Evolutionary conservation across 768 basidiomycete genomes (phyloP), one percentile per base, ranked within the genome.

Genomic region (Rickenella mellea): DNA sequence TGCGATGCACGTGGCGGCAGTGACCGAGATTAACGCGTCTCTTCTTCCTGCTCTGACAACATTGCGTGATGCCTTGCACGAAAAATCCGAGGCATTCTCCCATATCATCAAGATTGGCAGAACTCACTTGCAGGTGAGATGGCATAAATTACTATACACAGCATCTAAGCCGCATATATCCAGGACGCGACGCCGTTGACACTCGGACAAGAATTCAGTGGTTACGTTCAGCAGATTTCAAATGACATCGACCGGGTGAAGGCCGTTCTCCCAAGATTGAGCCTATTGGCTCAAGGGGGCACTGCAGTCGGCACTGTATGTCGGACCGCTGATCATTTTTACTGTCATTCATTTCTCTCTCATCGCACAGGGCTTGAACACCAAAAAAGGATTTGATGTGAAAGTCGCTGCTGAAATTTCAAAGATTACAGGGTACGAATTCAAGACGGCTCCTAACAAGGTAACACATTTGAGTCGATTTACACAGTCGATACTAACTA

Each of bases 371-470:
- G 96, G 96, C 39, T 64, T 99, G 51, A 99, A 99, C 71, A 98
- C 96, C 43, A 90, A 78, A 65, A 87, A 78, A 62, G 96, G 96
- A 26, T 99, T 98, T 55, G 96, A 98, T 64, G 82, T 86, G 52
- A 92, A 88, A 59, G 75, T 99, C 48, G 96, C 96, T 12, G 72
- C 74, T 14, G 91, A 96, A 60, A 84, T 98, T 49, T 83, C 92
- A 44, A 86, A 83, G 58, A 69, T 97, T 35, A 91, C 94, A 29
- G 91, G 93, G 3, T 67, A 93, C 42, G 68, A 83, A 44, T 99
- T 99, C 69, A 72, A 86, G 67, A 98, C 96, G 38, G 94, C 96
- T 12, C 96, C 96, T 4, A 99, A 98, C 75, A 99, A 99, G 77
- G 91, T 78, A 54, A 48, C 63, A 27, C 22, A 8, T n/a, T 8